Conservation (phyloP, 495 filamentous ascomycete species). For the Trichoderma parareesei region DNA sequence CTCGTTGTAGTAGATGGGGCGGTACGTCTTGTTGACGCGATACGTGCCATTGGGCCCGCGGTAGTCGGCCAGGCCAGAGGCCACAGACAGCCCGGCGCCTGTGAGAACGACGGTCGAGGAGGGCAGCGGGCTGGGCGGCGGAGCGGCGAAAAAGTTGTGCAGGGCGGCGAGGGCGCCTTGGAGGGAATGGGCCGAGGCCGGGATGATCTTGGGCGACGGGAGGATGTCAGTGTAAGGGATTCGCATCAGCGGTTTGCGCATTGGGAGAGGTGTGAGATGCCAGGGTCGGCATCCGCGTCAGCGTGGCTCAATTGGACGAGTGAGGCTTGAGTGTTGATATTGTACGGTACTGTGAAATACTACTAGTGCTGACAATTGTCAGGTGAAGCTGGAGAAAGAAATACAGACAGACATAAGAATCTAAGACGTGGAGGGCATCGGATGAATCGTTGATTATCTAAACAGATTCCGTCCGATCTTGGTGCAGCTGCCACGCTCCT, state of each 20-base stretch:
- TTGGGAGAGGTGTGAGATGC: conserved; percentile 18
- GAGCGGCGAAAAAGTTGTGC: conserved; percentile 58
- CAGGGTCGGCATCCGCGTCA: too few relatives aligned
- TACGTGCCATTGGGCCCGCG: conserved; percentile 87
- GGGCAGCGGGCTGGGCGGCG: conserved; percentile 41
- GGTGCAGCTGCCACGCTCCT: neutral
- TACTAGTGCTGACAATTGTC: too few relatives aligned
- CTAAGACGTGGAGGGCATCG: too few relatives aligned
- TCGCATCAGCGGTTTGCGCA: conserved; percentile 66
- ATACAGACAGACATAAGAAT: too few relatives aligned
- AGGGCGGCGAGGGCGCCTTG: conserved; percentile 71
- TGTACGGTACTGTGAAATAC: too few relatives aligned
- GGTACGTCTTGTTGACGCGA: conserved; percentile 76
- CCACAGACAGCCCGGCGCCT: conserved; percentile 88
- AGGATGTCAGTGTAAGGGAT: conserved; percentile 86
- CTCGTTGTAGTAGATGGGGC: conserved; percentile 89
- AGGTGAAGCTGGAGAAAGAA: too few relatives aligned
- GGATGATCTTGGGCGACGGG: conserved; percentile 69
- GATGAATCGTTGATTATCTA: neutral
- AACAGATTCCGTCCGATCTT: neutral
- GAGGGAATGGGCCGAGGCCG: conserved; percentile 56
- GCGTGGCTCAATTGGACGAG: too few relatives aligned
- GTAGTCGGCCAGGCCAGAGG: conserved; percentile 89
- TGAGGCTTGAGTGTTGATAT: too few relatives aligned
- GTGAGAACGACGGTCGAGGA: conserved; percentile 62